phyloP scores from a whole-genome alignment of 1,139 yeast species.

The Lodderomyces theae region DNA sequence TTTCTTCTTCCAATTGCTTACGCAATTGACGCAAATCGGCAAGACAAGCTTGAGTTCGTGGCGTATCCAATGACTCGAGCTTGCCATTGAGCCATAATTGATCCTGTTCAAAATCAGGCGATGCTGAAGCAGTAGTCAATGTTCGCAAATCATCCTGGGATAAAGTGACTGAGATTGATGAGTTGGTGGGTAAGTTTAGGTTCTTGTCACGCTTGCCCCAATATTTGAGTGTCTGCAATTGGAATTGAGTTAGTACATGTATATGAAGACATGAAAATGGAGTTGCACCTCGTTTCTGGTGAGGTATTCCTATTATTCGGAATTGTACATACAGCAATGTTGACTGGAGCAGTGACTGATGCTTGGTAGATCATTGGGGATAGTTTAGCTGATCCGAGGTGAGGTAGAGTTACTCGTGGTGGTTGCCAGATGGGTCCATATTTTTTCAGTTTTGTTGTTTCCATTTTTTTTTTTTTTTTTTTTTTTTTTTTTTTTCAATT shows the following conservation, averaged over 20 bases:
- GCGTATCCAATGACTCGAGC: slow-evolving; percentile 61
- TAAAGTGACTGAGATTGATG: slow-evolving; percentile 90
- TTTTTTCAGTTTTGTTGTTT: too few species aligned
- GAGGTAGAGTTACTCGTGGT: not conserved
- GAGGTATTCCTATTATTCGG: too few species aligned
- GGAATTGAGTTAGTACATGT: slow-evolving; percentile 20
- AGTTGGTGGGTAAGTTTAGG: slow-evolving; percentile 90
- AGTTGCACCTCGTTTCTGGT: too few species aligned
- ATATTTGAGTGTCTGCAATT: slow-evolving; percentile 73
- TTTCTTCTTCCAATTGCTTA: slow-evolving; percentile 45
- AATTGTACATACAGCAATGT: slow-evolving; percentile 71
- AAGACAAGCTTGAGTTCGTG: slow-evolving; percentile 79
- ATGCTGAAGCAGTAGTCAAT: slow-evolving; percentile 80
- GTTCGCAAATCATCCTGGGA: slow-evolving; percentile 89
- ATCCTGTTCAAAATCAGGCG: slow-evolving; percentile 57
- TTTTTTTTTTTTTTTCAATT: slow-evolving; percentile 1
- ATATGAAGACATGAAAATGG: not conserved
- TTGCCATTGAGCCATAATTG: slow-evolving; percentile 80
- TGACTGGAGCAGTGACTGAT: slow-evolving; percentile 94
- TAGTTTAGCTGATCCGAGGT: too few species aligned
- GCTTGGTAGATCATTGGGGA: slow-evolving; percentile 49
- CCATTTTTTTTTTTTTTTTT: too few species aligned
- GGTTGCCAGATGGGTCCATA: slow-evolving; percentile 4
- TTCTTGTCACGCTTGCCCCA: slow-evolving; percentile 96
- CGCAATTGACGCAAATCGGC: slow-evolving; percentile 72